Evolutionary conservation across 2,329 filamentous ascomycete species (phyloP).

Genomic region (Fusarium vanettenii): DNA sequence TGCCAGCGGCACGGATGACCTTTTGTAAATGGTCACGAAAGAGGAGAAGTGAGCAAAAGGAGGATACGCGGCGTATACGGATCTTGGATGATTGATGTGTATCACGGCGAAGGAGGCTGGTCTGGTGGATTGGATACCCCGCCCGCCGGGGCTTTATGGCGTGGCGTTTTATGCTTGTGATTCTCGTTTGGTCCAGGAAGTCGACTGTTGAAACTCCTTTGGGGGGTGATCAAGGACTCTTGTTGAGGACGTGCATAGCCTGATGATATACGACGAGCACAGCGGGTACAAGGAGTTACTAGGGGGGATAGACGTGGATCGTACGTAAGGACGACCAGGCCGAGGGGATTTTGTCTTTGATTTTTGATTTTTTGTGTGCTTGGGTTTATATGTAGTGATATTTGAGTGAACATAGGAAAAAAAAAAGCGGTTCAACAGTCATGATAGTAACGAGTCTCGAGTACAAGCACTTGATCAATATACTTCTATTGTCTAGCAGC

Average conservation of each 20-base stretch:
- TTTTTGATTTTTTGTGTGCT: neutral
- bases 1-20: constrained; percentile 80
- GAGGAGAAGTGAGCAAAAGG: constrained; percentile 1
- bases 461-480: neutral
- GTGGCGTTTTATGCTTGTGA: constrained; percentile 41
- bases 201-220: constrained; percentile 3
- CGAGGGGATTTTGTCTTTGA: neutral
- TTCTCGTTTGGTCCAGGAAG: constrained; percentile 19
- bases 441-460: neutral
- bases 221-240: neutral
- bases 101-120: constrained; percentile 31
- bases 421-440: neutral
- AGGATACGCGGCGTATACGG: constrained; percentile 12
- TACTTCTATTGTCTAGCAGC: neutral
- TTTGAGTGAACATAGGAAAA: neutral
- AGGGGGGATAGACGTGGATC: neutral
- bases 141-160: constrained; percentile 43
- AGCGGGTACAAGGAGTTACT: constrained; percentile 14
- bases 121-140: constrained; percentile 40
- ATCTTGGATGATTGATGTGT: constrained; percentile 42
- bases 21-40: constrained; percentile 55
- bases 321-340: neutral
- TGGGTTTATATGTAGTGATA: neutral
- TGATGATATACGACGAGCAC: neutral
- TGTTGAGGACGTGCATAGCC: neutral